These are phyloP conservation scores for Aquilaria malaccensis DNA, from an alignment of 345 rosid species.

Conservation along the genomic window DNA sequence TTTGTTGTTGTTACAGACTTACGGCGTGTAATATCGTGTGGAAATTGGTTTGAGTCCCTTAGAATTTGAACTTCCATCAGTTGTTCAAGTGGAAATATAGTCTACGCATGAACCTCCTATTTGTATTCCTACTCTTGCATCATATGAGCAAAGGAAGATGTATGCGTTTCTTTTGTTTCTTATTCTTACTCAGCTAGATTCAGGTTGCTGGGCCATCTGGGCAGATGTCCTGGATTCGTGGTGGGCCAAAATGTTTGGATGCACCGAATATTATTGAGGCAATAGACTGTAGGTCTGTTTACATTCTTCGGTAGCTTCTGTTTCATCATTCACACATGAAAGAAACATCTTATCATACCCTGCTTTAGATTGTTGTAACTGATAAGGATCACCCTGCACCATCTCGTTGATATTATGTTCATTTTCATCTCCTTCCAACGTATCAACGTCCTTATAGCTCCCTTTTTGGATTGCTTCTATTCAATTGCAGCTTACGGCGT, in stretches of 20 bases:
- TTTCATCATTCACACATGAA: constrained; percentile 6
- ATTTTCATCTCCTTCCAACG: too few relatives aligned
- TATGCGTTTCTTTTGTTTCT: neutral
- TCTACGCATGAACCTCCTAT: neutral
- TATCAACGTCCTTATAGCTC: constrained; percentile 5
- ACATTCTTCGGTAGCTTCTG: neutral
- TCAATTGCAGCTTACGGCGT: constrained; percentile 34
- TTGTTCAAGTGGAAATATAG: too few relatives aligned
- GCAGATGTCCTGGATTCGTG: constrained; percentile 60
- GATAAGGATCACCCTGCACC: too few relatives aligned
- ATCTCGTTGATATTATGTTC: too few relatives aligned
- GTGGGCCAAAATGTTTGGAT: constrained; percentile 49
- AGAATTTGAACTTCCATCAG: too few relatives aligned
- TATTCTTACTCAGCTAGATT: neutral
- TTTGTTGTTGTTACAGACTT: too few relatives aligned
- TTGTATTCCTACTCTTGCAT: neutral
- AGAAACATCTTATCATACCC: neutral
- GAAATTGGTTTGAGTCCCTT: too few relatives aligned
- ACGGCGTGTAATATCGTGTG: too few relatives aligned
- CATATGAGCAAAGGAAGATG: neutral
- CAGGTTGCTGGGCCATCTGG: constrained; percentile 61
- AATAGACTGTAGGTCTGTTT: constrained; percentile 42
- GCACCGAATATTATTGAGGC: constrained; percentile 40
- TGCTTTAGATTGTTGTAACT: neutral
- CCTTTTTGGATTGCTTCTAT: constrained; percentile 1